These are phyloP conservation scores for Geosiphon pyriformis DNA, from an alignment of 192 early-diverging fungal species.

Conservation along the genomic window DNA sequence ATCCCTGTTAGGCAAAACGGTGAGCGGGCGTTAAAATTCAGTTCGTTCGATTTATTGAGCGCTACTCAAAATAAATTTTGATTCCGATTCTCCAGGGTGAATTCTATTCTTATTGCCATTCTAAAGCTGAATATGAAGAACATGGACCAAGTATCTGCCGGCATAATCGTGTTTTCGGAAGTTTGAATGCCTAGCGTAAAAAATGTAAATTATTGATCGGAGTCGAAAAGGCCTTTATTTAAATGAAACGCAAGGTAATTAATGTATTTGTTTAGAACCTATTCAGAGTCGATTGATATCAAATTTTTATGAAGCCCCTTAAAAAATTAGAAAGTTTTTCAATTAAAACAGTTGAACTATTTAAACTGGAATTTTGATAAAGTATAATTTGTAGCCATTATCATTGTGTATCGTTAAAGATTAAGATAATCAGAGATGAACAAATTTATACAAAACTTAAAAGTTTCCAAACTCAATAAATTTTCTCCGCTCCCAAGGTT, in stretches of 20 bases:
- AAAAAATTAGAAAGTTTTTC: too few species aligned
- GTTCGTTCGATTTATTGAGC: background rate
- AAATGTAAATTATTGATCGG: background rate
- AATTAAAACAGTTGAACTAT: too few species aligned
- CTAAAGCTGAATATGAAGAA: slow-evolving; percentile 98
- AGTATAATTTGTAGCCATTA: too few species aligned
- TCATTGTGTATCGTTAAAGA: too few species aligned
- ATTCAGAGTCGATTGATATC: too few species aligned
- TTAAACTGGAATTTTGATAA: too few species aligned
- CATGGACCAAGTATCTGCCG: slow-evolving; percentile 91
- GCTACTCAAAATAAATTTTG: background rate
- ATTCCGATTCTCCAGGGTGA: slow-evolving; percentile 54
- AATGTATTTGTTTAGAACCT: too few species aligned
- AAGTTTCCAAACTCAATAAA: background rate
- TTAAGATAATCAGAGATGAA: too few species aligned
- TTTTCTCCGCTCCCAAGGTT: background rate
- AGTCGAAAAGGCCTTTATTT: background rate
- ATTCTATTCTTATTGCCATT: slow-evolving; percentile 90
- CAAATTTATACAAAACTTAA: too few species aligned
- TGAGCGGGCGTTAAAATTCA: slow-evolving; percentile 27
- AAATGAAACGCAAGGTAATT: too few species aligned
- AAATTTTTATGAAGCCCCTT: too few species aligned
- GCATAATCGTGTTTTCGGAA: slow-evolving; percentile 86
- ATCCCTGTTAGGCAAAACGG: slow-evolving; percentile 87
- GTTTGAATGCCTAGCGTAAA: background rate